Base-by-base conservation (phyloP, 306 rosid genomes). In the Cicer pinnatifidum region DNA sequence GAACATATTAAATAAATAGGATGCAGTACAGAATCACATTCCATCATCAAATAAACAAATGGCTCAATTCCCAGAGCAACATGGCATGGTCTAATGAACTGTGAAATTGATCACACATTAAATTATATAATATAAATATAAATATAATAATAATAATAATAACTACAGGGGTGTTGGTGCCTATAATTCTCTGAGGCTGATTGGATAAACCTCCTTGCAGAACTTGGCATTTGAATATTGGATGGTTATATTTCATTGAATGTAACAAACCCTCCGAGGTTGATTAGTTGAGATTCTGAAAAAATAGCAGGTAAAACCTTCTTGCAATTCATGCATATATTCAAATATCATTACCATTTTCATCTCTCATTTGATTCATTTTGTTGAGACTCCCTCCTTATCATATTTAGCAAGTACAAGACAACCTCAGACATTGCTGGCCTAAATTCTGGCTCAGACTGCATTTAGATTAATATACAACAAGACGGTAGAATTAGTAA, bases 361-460 rank as follows among this genome's bases (percentile, higher is more conserved):
- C 85, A 86, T 64, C 77, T 83, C 65, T 84, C 90, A 69, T 69
- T 78, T 65, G 88, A 86, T 81, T 86, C 90, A 33, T 83, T 81
- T 74, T 88, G 84, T 4, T 47, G 81, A 61, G 84, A 78, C 80
- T 91, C 97, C 83, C 75, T 84, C 67, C 88, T 81, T 63, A 91
- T 88, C 98, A 93, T 89, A 77, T 88, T 88, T 20, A 84, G 61
- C 6, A 93, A 82, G 82, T 91, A 93, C 83, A 86, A 84, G 59
- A 91, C 98, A 40, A 93, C 98, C 73, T 85, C 93, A 5, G 98
- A 91, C 93, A 89, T 91, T n/a, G 82, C 84, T 37, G 98, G 98
- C 86, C 98, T 84, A 76, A 91, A 91, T 82, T 91, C 96, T 61
- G 97, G 98, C 83, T 89, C 87, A 1, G 92, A 69, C 98, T 93